phyloP scores from a whole-genome alignment of 345 rosid species.

The Gossypium thurberi region DNA sequence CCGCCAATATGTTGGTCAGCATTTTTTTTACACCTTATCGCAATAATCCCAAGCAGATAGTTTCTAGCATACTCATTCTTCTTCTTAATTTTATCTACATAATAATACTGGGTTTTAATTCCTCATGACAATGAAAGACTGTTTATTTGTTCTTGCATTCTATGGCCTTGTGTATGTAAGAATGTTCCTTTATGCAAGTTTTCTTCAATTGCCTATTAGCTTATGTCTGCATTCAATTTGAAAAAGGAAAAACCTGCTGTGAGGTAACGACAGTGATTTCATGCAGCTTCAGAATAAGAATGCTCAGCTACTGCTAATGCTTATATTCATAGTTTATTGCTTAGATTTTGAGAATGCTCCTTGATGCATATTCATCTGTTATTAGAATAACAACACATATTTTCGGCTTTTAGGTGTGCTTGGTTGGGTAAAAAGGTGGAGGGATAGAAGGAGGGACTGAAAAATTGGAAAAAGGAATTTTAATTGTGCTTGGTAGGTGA shows the following conservation, averaged over 20 bases:
- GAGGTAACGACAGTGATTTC: neutral
- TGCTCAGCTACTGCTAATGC: neutral
- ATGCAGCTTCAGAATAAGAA: neutral
- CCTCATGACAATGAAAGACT: too few relatives aligned
- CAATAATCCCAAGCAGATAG: neutral
- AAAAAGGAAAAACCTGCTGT: neutral
- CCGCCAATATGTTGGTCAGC: conserved; percentile 48
- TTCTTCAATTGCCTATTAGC: neutral
- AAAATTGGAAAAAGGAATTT: too few relatives aligned
- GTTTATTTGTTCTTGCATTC: neutral
- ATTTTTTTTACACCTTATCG: neutral
- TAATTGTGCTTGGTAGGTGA: too few relatives aligned
- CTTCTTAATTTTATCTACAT: neutral
- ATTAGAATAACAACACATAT: neutral
- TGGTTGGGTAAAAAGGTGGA: neutral
- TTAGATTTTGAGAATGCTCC: neutral
- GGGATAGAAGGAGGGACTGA: too few relatives aligned
- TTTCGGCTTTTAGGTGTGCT: neutral
- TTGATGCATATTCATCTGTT: neutral
- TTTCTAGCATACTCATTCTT: neutral
- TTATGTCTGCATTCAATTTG: neutral
- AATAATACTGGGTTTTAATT: neutral
- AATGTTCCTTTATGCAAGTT: neutral
- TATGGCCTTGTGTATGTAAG: neutral
- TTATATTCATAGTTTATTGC: neutral